These are phyloP conservation scores for barley (Hordeum vulgare) DNA, from an alignment of 176 grass and related monocot genomes.

Conservation along the genomic window MorexV3_pseudomolecules_assembly NC_058519.1:152294037-152294536, in stretches of 20 bases:
- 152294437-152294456: not conserved
- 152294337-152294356: not conserved
- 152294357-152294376: not conserved
- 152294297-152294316: not conserved
- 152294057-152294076: conserved; percentile 69
- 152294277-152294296: not conserved
- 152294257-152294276: not conserved
- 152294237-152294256: not conserved
- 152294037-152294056: conserved; percentile 57
- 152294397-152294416: not conserved
- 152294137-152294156: conserved; percentile 43
- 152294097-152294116: conserved; percentile 64
- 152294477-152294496: not conserved
- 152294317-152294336: not conserved
- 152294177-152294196: not conserved
- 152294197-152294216: not conserved
- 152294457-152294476: not conserved
- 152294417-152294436: not conserved
- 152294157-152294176: not conserved
- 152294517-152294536: not conserved
- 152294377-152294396: not conserved
- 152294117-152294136: conserved; percentile 74
- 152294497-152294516: not conserved
- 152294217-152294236: not conserved
- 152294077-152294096: conserved; percentile 68